Base-by-base conservation (phyloP, 176 grass and related monocot genomes). In the Secale cereale region DNA sequence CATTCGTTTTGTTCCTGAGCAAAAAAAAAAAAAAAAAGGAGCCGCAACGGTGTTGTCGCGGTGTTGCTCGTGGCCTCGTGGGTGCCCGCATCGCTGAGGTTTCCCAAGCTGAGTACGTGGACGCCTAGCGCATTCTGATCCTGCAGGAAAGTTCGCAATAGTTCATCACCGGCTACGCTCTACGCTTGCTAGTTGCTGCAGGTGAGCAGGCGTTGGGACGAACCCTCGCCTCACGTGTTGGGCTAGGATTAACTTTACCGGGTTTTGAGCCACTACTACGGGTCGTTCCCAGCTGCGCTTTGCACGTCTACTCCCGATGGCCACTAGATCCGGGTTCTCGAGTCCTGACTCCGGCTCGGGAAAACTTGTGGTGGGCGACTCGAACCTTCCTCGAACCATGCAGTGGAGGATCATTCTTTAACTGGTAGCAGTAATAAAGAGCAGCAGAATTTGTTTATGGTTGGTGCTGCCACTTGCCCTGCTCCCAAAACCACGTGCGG, bases 401-500 rank as follows among this genome's bases (percentile, higher is more conserved):
- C 52, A 56, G 50, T 17, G 52, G 52, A 22, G 19, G 22, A 57
- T 57, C 19, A 22, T 40, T 60, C 50, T 39, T 30, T 40, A 43
- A 27, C 17, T 10, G 11, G 10, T 28, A 56, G 41, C 3, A 43
- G 41, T 19, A 71, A 65, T 46, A 46, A 71, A 64, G 33, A 6
- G 59, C 68, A 67, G 29, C 76, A 67, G 15, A 80, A 28, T 31
- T 85, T 85, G 67, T 89, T 88, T 80, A 76, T 85, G 43, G 76
- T 65, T 88, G 68, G 15, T 57, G 6, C 52, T 17, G 57, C 59
- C 71, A 74, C 70, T 46, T 36, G 52, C 40, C 40, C 79, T 15
- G 30, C 79, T 82, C 88, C 84, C 46, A 7, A 74, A 73, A 78
- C 84, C 65, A 86, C 84, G 84, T 86, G 88, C 79, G 43, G 43